A percentile compares a stretch with the other conserved stretches of the same genome.
phyloP scores from a whole-genome alignment of 192 early-diverging fungal species.

The Diversispora epigaea region DNA sequence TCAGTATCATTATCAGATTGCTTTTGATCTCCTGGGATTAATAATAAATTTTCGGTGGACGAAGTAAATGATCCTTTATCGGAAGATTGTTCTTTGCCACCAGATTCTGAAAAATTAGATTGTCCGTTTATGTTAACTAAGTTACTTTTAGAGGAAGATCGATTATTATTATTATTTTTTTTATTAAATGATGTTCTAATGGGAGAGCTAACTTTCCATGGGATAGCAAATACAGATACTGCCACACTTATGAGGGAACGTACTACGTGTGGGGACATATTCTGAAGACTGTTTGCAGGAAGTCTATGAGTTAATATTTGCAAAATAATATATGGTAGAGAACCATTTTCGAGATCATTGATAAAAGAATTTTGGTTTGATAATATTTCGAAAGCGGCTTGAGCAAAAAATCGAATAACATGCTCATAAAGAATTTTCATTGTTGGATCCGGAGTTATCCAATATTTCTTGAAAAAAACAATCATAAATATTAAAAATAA shows the following conservation, averaged over 20 bases:
- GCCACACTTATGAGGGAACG: slow-evolving; percentile 13
- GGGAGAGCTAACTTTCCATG: not conserved
- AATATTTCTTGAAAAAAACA: slow-evolving; percentile 25
- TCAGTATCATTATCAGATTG: not conserved
- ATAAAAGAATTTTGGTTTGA: not conserved
- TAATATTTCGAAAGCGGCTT: slow-evolving; percentile 22
- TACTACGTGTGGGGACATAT: slow-evolving; percentile 18
- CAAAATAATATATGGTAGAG: slow-evolving; percentile 19
- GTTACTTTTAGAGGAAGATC: not conserved
- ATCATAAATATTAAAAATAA: not conserved
- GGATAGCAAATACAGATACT: slow-evolving; percentile 17
- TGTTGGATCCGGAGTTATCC: slow-evolving; percentile 22
- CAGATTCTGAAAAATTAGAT: not conserved
- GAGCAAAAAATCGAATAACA: slow-evolving; percentile 29
- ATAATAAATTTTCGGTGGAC: not conserved
- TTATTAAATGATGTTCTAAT: not conserved
- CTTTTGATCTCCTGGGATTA: not conserved
- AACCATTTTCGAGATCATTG: not conserved
- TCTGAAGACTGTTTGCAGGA: slow-evolving; percentile 5
- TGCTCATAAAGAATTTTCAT: slow-evolving; percentile 24
- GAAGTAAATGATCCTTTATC: too few species aligned
- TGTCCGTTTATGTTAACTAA: too few species aligned
- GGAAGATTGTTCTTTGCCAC: too few species aligned
- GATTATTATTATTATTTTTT: too few species aligned
- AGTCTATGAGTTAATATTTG: not conserved